A percentile compares a stretch with the other conserved stretches of the same genome.
Conservation (phyloP, 176 grass and related monocot species). For the Dendrocalamus sinicus region DNA sequence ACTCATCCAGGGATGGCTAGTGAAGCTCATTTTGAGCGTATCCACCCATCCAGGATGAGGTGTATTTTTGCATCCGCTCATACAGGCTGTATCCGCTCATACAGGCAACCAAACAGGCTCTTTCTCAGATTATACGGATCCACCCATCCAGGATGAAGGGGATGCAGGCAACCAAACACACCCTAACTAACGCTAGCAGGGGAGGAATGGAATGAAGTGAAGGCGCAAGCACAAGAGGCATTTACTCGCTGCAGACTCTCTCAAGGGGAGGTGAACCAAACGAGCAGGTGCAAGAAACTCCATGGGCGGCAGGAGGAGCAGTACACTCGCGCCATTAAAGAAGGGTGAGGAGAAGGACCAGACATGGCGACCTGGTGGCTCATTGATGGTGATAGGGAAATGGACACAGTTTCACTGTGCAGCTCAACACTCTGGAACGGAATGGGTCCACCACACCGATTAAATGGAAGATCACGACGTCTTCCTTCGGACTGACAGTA, state of each 20-base stretch:
- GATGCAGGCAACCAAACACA: no score
- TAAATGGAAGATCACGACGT: conserved; percentile 42
- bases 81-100: no score
- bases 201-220: conserved; percentile 31
- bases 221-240: conserved; percentile 7
- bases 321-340: conserved; percentile 46
- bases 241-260: conserved; percentile 2
- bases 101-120: no score
- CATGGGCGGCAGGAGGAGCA: not conserved
- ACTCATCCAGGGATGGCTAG: no score
- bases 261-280: not conserved
- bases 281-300: not conserved
- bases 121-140: no score
- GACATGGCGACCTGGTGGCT: conserved; percentile 25
- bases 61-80: no score
- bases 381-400: conserved; percentile 53
- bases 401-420: conserved; percentile 44
- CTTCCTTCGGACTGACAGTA: not conserved
- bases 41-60: no score
- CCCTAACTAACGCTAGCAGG: conserved; percentile 31
- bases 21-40: no score
- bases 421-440: conserved; percentile 5
- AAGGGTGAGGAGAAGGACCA: conserved; percentile 9
- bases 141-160: no score
- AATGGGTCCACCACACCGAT: conserved; percentile 41